Evolutionary conservation across 768 basidiomycete genomes (phyloP), one percentile per base, ranked within the genome.

Genomic region (Udeniomyces megalosporus): DNA sequence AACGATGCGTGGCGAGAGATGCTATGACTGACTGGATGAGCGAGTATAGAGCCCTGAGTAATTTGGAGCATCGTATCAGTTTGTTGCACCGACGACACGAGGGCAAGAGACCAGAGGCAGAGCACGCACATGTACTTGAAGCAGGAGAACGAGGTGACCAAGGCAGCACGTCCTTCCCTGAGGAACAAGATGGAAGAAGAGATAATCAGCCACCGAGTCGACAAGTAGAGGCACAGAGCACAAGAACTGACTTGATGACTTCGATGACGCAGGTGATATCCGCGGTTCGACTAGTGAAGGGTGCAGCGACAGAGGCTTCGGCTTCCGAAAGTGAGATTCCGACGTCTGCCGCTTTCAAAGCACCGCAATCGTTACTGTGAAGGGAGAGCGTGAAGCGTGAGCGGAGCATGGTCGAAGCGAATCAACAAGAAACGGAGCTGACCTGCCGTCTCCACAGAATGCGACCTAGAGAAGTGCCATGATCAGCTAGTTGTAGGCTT

Each of bases 331-430:
- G 74, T 2, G 91, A 95, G 51, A 99, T 81, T 0, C 95, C 95
- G 45, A 99, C 93, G 70, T 99, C 95, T 6, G 95, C 95, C 3
- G 95, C 93, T 74, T 97, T 99, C 67, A 99, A 79, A 11, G 95
- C 95, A 28, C 93, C 91, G 70, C 95, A 97, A 71, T 99, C 95
- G 70, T 99, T 99, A 2, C 95, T n/a, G n/a, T n/a, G n/a, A n/a
- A n/a, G n/a, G n/a, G n/a, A n/a, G n/a, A n/a, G n/a, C n/a, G n/a
- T n/a, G n/a, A n/a, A n/a, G n/a, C n/a, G n/a, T n/a, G n/a, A n/a
- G n/a, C n/a, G n/a, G n/a, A n/a, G n/a, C n/a, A n/a, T n/a, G n/a
- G n/a, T n/a, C n/a, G n/a, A n/a, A n/a, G n/a, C n/a, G n/a, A n/a
- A n/a, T n/a, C n/a, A n/a, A n/a, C n/a, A n/a, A n/a, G n/a, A n/a